These are phyloP conservation scores for Salix brachista DNA, from an alignment of 345 rosid genomes.

Conservation along the genomic window DNA sequence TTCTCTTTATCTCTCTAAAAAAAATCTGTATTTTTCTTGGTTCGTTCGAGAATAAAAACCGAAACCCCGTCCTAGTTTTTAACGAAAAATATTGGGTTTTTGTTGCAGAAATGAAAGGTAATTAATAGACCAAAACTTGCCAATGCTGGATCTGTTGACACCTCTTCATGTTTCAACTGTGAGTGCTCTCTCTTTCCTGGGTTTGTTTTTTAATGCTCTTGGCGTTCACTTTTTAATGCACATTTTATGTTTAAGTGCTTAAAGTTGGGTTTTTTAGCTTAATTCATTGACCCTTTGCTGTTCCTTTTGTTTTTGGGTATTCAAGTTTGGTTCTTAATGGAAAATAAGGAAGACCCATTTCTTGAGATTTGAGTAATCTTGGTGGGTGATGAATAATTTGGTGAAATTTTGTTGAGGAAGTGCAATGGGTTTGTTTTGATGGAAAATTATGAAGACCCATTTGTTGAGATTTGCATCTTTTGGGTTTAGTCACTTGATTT, in stretches of 20 bases:
- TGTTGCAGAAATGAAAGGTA: constrained; percentile 10
- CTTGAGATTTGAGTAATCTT: background rate
- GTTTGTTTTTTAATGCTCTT: background rate
- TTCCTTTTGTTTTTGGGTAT: background rate
- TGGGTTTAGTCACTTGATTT: background rate
- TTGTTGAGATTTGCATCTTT: constrained; percentile 1
- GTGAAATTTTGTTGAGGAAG: background rate
- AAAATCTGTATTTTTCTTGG: background rate
- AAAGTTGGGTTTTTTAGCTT: background rate
- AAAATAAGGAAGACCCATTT: background rate
- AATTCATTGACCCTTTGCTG: background rate
- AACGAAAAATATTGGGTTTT: background rate
- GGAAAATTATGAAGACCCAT: background rate
- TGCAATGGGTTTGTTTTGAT: background rate
- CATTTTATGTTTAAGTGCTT: background rate
- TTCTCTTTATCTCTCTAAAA: background rate
- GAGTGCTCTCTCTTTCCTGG: constrained; percentile 10
- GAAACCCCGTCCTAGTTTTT: background rate
- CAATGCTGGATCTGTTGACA: constrained; percentile 36
- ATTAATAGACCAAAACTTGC: constrained; percentile 15
- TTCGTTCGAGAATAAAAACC: background rate
- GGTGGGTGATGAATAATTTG: background rate
- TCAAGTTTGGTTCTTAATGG: background rate
- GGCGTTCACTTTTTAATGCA: background rate
- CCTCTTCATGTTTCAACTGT: constrained; percentile 24